Evolutionary conservation across 2,329 filamentous ascomycete genomes (phyloP).

Genomic region (Penicillium sp.): DNA sequence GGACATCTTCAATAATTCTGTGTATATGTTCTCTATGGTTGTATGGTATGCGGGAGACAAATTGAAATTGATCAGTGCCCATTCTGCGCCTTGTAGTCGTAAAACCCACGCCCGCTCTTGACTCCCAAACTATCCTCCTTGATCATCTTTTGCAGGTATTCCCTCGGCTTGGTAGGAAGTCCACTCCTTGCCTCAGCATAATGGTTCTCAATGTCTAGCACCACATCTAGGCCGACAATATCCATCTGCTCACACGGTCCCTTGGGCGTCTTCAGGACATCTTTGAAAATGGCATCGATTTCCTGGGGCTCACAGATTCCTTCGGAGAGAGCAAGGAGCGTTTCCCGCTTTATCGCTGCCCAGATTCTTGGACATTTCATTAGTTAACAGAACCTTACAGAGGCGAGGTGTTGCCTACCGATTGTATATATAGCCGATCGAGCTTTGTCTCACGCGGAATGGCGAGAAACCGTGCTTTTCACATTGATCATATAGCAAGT

Average conservation of each 20-base stretch:
- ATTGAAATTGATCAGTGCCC: not conserved
- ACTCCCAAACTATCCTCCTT: constrained; percentile 5
- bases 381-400: not conserved
- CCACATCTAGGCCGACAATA: constrained; percentile 46
- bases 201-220: constrained; percentile 47
- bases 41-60: not conserved
- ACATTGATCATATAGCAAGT: constrained; percentile 34
- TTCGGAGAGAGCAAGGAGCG: constrained; percentile 40
- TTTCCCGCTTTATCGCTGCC: constrained; percentile 51
- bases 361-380: constrained; percentile 37
- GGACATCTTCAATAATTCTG: not conserved
- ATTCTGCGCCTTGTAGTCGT: constrained; percentile 3
- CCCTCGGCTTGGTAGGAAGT: constrained; percentile 6
- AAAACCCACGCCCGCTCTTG: constrained; percentile 13
- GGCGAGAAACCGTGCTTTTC: constrained; percentile 43
- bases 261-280: constrained; percentile 40
- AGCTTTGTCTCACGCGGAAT: constrained; percentile 41
- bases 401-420: constrained; percentile 25
- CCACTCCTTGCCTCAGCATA: constrained; percentile 29
- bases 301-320: constrained; percentile 43
- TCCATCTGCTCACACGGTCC: constrained; percentile 50
- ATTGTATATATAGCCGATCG: constrained; percentile 49
- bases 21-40: not conserved
- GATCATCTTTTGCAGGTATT: constrained; percentile 11
- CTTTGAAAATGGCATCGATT: constrained; percentile 45